Evolutionary conservation across 2,329 filamentous ascomycete genomes (phyloP), one percentile per base, ranked within the genome.

Genomic region (Pestalotiopsis sp.): DNA sequence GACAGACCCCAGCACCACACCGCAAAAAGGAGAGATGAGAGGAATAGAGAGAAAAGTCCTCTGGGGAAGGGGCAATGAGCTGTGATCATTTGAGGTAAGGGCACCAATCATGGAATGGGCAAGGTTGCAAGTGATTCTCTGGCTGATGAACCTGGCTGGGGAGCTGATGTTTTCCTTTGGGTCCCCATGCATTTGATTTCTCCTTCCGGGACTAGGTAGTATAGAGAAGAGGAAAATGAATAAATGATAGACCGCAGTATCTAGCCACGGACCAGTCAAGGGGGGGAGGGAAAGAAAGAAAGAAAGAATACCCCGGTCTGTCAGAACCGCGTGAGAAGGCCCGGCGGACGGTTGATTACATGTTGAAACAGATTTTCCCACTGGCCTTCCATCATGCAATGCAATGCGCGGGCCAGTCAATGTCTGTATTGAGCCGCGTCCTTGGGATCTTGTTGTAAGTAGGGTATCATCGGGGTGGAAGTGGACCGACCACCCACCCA

Each of bases 61-160:
- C 45, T 52, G 6, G 45, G 7, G 7, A 36, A 36, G 31, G 45
- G 45, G 27, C 14, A 27, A 39, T 62, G 36, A 62, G 59, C 36
- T 36, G 59, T 62, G 59, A 62, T 62, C 63, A 65, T 65, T 49
- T 65, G 63, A 23, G 25, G 27, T 14, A 55, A 36, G 45, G 63
- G 41, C 63, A 49, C 63, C 49, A 55, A 65, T 65, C 63, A 55
- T 55, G 49, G 63, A 31, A 17, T 25, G 7, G 31, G 38, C 31
- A 65, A n/a, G 41, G 49, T 39, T 49, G 45, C 45, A 38, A 65
- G n/a, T 65, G 63, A 65, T 65, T 65, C 9, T 36, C 31, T 65
- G 63, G 49, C 63, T 25, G 63, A 57, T 27, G 11, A 38, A 65
- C 41, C n/a, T 57, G 63, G 31, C 49, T 49, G 63, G 63, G 17